phyloP scores from a whole-genome alignment of 2,329 filamentous ascomycete species.

The Aspergillus felis region DNA sequence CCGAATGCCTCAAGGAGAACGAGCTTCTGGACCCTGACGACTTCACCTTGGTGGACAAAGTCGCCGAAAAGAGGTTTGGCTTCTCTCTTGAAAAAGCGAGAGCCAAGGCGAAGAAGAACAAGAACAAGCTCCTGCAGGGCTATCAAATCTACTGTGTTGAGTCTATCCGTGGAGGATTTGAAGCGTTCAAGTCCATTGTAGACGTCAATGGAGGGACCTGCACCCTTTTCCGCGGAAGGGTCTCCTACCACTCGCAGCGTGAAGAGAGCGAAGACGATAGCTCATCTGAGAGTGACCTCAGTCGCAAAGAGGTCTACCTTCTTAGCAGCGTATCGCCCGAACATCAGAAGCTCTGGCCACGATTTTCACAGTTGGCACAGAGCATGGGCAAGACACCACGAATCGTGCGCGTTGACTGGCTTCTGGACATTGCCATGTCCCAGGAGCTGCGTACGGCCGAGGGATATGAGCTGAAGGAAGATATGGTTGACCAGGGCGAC shows the following conservation, averaged over 20 bases:
- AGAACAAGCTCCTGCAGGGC: constrained; percentile 68
- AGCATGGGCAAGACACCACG: constrained; percentile 75
- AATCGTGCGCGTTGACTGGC: constrained; percentile 83
- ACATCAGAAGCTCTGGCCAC: constrained; percentile 72
- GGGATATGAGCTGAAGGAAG: constrained; percentile 50
- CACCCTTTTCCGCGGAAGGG: constrained; percentile 69
- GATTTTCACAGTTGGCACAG: constrained; percentile 74
- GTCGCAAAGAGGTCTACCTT: constrained; percentile 74
- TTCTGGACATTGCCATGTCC: constrained; percentile 83
- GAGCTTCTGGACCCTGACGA: constrained; percentile 61
- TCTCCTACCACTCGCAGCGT: constrained; percentile 63
- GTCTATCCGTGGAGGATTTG: constrained; percentile 72
- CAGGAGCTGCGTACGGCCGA: constrained; percentile 70
- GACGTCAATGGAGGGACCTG: constrained; percentile 85
- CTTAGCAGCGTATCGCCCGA: constrained; percentile 64
- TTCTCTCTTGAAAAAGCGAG: constrained; percentile 67
- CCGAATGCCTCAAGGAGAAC: constrained; percentile 67
- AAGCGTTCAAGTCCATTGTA: constrained; percentile 81
- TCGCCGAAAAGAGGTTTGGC: constrained; percentile 67
- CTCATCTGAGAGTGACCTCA: constrained; percentile 43
- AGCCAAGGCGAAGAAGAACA: constrained; percentile 68
- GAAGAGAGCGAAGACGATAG: constrained; percentile 34
- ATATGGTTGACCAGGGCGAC: constrained; percentile 23
- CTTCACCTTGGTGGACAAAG: constrained; percentile 66
- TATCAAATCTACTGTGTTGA: constrained; percentile 82